Percentiles rank a stretch among this genome's conserved stretches.
Evolutionary conservation across 495 filamentous ascomycete genomes (phyloP).

Genomic region (Sporormia fimetaria): DNA sequence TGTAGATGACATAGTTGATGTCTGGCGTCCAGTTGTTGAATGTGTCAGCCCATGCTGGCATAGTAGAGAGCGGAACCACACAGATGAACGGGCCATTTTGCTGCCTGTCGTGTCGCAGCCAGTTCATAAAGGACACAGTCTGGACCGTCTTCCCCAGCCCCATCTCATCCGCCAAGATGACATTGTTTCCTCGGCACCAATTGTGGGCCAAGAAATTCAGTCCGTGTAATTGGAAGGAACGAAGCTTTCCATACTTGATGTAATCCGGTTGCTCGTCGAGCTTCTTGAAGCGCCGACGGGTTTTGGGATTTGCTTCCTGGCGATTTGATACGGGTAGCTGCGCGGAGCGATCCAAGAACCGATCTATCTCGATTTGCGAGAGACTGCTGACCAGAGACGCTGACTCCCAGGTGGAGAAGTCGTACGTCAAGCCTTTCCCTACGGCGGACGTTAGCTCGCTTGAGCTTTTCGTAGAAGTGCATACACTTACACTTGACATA

Average conservation of each 20-base stretch:
- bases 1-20: slow-evolving; percentile 94
- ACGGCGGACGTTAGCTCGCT: slow-evolving; percentile 19
- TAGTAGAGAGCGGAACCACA: slow-evolving; percentile 87
- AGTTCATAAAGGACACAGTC: slow-evolving; percentile 92
- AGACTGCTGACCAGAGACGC: slow-evolving; percentile 60
- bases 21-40: slow-evolving; percentile 96
- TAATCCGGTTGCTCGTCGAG: slow-evolving; percentile 74
- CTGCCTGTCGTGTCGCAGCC: slow-evolving; percentile 80
- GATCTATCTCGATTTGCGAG: slow-evolving; percentile 78
- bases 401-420: slow-evolving; percentile 88
- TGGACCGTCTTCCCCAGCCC: slow-evolving; percentile 97
- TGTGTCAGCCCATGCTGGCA: slow-evolving; percentile 95
- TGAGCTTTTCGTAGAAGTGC: slow-evolving; percentile 1
- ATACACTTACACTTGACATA: slow-evolving; percentile 78
- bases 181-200: slow-evolving; percentile 83
- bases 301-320: slow-evolving; percentile 59
- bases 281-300: slow-evolving; percentile 56
- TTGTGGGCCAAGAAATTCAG: slow-evolving; percentile 91
- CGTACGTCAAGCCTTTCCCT: slow-evolving; percentile 75
- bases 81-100: slow-evolving; percentile 94
- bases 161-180: slow-evolving; percentile 98
- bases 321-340: slow-evolving; percentile 65
- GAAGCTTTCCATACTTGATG: slow-evolving; percentile 71
- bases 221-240: slow-evolving; percentile 88
- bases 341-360: slow-evolving; percentile 69